Evolutionary conservation across 345 rosid genomes (phyloP).

Genomic region (Bretschneidera sinensis): DNA sequence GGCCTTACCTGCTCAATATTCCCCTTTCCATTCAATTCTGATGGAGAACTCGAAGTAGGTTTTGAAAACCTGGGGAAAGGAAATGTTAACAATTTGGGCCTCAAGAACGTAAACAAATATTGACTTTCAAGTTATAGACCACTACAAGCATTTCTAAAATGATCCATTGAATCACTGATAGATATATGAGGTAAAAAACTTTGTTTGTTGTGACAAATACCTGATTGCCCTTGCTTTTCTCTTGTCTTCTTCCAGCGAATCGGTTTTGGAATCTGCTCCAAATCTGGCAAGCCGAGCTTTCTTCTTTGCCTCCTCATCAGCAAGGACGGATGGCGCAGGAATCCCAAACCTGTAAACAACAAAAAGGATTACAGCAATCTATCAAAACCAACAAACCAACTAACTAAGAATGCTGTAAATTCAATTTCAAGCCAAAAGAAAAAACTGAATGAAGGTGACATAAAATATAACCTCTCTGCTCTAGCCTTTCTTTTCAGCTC

Average conservation of each 20-base stretch:
- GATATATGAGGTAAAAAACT: no score
- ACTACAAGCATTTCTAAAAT: neutral
- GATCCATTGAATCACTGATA: neutral
- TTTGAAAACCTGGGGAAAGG: slow-evolving; percentile 53
- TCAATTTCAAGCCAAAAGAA: slow-evolving; percentile 4
- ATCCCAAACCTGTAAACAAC: slow-evolving; percentile 59
- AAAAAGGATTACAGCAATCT: neutral
- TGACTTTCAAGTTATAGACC: neutral
- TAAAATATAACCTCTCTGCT: slow-evolving; percentile 74
- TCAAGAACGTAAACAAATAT: neutral
- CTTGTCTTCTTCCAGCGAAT: slow-evolving; percentile 67
- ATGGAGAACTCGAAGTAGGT: slow-evolving; percentile 35
- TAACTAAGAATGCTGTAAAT: neutral
- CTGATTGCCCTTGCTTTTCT: slow-evolving; percentile 80
- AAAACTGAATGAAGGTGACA: neutral
- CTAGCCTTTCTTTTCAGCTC: slow-evolving; percentile 86
- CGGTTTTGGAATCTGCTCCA: slow-evolving; percentile 45
- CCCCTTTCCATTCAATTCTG: slow-evolving; percentile 49
- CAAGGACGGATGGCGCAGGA: slow-evolving; percentile 31
- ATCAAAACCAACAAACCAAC: neutral
- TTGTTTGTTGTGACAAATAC: slow-evolving; percentile 25
- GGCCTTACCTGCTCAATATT: slow-evolving; percentile 41
- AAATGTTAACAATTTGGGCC: neutral
- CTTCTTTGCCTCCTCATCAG: slow-evolving; percentile 71
- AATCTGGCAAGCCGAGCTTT: slow-evolving; percentile 85